Evolutionary conservation across 2,329 filamentous ascomycete species (phyloP), one percentile per base, ranked within the genome.

Genomic region (Tothia fuscella): DNA sequence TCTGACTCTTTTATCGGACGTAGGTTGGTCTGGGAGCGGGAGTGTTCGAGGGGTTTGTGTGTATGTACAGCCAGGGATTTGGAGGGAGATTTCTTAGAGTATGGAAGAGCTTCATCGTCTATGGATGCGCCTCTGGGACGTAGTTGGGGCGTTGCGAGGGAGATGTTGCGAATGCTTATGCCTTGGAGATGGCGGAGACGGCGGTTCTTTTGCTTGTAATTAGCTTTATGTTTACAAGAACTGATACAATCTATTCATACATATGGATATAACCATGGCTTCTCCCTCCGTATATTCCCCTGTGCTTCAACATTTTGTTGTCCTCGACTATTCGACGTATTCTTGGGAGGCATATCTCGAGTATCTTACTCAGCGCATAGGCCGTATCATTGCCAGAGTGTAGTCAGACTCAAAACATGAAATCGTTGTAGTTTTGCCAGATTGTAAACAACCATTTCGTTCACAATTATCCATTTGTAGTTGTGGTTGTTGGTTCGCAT

Each of bases 111-210:
- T 51, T 88, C 75, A 51, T 80, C 88, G 62, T 89, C 83, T 53
- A 82, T 80, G 29, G 84, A 81, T 59, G 71, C 73, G 12, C 67
- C 65, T 40, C 68, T 68, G 28, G 57, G 65, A 53, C 64, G 65
- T 45, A 68, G 65, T 48, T 66, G 68, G 19, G 67, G 67, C 50
- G 32, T 20, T 4, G 35, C 50, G n/a, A 94, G 78, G 47, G 77
- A 78, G 32, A 95, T 68, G 59, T 95, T 95, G 44, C 89, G 84
- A 39, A 95, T 66, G 43, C 83, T 89, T 51, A 96, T 76, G 50
- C 85, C 86, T 53, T 84, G 80, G 4, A 95, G 72, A 66, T 95
- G 88, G 42, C 89, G 79, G 41, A 96, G 70, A 59, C 82, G 87
- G 58, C 87, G 83, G 59, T 94, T 95, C 71, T 91, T 51, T 17